Base-by-base conservation (phyloP, 768 basidiomycete genomes). In the Rhizopogon rudus region DNA sequence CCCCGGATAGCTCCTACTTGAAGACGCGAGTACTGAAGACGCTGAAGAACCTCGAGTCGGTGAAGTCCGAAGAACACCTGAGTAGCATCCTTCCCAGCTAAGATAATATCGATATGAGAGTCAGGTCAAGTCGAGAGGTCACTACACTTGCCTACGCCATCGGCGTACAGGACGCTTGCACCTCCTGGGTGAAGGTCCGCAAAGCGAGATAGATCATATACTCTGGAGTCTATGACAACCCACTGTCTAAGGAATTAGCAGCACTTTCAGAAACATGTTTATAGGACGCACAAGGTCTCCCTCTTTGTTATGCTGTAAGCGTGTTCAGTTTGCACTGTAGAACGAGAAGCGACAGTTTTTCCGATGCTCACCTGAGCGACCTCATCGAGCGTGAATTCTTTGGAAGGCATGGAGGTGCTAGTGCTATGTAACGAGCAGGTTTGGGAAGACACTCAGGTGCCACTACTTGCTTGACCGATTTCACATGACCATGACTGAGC, bases 131-230 rank as follows among this genome's bases (percentile, higher is more conserved):
- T 17, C 8, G 17, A 41, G 14, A 6, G 16, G 16, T 17, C 41
- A 54, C 5, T 52, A 46, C 3, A 63, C 81, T 61, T 63, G 88
- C 89, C 88, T 51, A 96, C 78, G 39, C 77, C 71, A 9, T 80
- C 71, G 17, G 85, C 81, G 59, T 80, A 80, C 29, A 92, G 73
- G 5, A 96, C 92, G 35, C 82, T 86, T 28, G 81, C 67, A 9
- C 94, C 93, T 51, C 94, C 82, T 1, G 93, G 95, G 65, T 98
- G 95, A 49, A 97, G 71, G 57, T 83, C 75, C 22, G 83, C 86
- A 62, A 98, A 97, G 57, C 81, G 84, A 40, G 87, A 82, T 31
- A 98, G 68, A 65, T 93, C 83, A 55, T 88, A 93, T 29, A 93
- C 89, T 62, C 86, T 88, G 7, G 87, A 75, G 67, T 93, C 91